Percentiles rank a stretch among this genome's conserved stretches.
Conservation (phyloP, 176 grass and related monocot genomes). For the Ensete glaucum region DNA sequence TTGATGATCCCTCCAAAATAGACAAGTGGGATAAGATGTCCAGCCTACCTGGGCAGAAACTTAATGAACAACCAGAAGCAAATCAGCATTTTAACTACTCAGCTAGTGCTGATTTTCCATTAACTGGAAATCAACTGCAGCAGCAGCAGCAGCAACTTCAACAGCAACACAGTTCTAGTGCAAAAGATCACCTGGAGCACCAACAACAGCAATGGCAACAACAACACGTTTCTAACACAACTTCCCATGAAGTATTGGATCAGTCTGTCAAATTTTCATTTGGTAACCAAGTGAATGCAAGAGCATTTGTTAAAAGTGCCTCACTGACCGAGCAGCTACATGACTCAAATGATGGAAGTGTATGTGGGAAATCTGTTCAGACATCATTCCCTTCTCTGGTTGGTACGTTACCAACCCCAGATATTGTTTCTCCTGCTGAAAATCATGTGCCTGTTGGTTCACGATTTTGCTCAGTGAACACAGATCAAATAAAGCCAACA, state of each 20-base stretch:
- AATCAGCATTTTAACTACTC: not conserved
- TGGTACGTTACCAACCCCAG: not conserved
- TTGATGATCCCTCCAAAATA: constrained; percentile 5
- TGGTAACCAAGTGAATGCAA: constrained; percentile 3
- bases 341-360: constrained; percentile 7
- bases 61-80: not conserved
- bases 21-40: not conserved
- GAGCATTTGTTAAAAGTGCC: not conserved
- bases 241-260: not conserved
- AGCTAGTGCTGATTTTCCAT: not conserved
- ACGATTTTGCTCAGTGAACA: not conserved
- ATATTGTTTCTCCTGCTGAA: constrained; percentile 2
- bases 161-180: not conserved
- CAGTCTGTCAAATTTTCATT: constrained; percentile 3
- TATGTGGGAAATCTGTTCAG: constrained; percentile 4
- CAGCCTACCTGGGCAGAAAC: not conserved
- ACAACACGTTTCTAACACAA: not conserved
- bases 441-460: constrained; percentile 11
- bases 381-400: not conserved
- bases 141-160: not conserved
- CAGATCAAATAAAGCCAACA: constrained; percentile 3
- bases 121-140: not conserved
- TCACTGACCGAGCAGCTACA: not conserved
- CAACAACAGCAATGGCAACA: not conserved
- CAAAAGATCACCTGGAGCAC: not conserved